phyloP scores from a whole-genome alignment of 306 rosid species.

The Prunus padus region DNA sequence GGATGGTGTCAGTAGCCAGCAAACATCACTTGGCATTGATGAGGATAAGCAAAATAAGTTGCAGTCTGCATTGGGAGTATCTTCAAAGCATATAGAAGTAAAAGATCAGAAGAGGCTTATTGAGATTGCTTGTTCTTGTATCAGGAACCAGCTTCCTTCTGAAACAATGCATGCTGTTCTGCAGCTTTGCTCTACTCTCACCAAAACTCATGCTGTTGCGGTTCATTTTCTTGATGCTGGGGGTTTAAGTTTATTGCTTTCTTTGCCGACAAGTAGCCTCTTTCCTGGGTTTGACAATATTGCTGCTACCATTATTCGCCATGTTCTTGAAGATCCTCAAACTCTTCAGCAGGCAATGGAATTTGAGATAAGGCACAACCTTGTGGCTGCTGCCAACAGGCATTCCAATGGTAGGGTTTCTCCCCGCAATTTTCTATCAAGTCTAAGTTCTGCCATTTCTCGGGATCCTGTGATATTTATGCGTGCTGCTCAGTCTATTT shows the following conservation, averaged over 20 bases:
- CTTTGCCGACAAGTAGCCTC: slow-evolving; percentile 86
- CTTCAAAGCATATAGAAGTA: slow-evolving; percentile 56
- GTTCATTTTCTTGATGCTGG: slow-evolving; percentile 77
- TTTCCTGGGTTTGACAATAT: slow-evolving; percentile 92
- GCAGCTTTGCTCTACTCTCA: slow-evolving; percentile 84
- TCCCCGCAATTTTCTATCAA: slow-evolving; percentile 75
- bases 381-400: slow-evolving; percentile 69
- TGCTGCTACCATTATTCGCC: slow-evolving; percentile 89
- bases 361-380: slow-evolving; percentile 84
- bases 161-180: slow-evolving; percentile 88
- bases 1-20: slow-evolving; percentile 50
- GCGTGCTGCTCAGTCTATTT: slow-evolving; percentile 94
- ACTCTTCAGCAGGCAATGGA: slow-evolving; percentile 99
- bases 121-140: slow-evolving; percentile 80
- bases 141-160: slow-evolving; percentile 82
- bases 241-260: slow-evolving; percentile 76
- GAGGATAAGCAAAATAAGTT: slow-evolving; percentile 74
- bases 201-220: slow-evolving; percentile 78
- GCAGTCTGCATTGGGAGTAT: slow-evolving; percentile 71
- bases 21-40: slow-evolving; percentile 62
- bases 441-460: slow-evolving; percentile 73
- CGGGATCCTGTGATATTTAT: slow-evolving; percentile 79
- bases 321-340: slow-evolving; percentile 95
- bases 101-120: slow-evolving; percentile 78
- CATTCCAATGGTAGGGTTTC: slow-evolving; percentile 90